Percentiles rank a stretch among this genome's conserved stretches.
phyloP scores from a whole-genome alignment of 345 rosid species.

The Eucalyptus globulus region DNA sequence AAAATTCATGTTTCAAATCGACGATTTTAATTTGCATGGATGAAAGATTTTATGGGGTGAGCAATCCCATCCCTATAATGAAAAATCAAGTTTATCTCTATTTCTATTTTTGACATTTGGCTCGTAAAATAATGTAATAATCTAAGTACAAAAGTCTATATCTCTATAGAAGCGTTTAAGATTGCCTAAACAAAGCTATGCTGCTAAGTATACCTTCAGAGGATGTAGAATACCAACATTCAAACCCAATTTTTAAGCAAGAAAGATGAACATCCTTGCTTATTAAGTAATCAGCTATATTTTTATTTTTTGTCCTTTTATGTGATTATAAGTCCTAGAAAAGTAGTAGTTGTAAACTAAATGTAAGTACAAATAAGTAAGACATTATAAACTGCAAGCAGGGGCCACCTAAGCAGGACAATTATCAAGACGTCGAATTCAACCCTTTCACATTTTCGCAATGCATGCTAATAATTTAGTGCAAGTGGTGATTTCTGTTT shows the following conservation, averaged over 20 bases:
- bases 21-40: not conserved
- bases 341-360: not conserved
- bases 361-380: not conserved
- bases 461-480: not conserved
- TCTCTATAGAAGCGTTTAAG: rapidly evolving
- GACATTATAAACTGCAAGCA: not conserved
- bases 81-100: not conserved
- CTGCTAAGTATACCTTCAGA: rapidly evolving
- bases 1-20: not conserved
- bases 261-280: not conserved
- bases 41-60: not conserved
- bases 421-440: not conserved
- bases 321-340: not conserved
- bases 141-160: rapidly evolving
- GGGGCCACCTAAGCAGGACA: not conserved
- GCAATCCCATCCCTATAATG: rapidly evolving
- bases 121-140: rapidly evolving
- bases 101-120: not conserved
- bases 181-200: not conserved
- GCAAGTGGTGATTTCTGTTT: not conserved
- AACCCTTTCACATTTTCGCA: not conserved
- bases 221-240: not conserved
- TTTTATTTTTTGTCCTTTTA: not conserved
- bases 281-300: not conserved
- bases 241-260: not conserved